Conservation (phyloP, 2,329 filamentous ascomycete genomes). For the Onygena corvina region DNA sequence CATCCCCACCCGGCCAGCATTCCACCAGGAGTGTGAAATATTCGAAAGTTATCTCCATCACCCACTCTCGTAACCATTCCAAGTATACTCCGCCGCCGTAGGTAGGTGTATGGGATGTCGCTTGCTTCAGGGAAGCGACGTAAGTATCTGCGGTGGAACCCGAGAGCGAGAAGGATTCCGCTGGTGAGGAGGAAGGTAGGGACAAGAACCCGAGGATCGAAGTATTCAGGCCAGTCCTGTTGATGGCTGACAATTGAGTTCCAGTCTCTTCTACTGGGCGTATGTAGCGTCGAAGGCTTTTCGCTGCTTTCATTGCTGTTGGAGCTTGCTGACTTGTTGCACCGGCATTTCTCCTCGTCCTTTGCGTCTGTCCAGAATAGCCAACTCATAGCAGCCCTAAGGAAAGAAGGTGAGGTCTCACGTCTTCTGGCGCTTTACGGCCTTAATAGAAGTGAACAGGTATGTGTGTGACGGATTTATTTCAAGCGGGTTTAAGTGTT, state of each 20-base stretch:
- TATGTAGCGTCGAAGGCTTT: conserved; percentile 7
- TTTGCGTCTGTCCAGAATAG: conserved; percentile 32
- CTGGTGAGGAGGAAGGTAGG: conserved; percentile 30
- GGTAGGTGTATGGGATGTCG: conserved; percentile 62
- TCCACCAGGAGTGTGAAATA: conserved; percentile 93
- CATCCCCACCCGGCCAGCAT: conserved; percentile 82
- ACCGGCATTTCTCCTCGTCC: not conserved
- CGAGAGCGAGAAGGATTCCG: conserved; percentile 26
- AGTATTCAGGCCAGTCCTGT: conserved; percentile 33
- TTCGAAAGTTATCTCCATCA: conserved; percentile 88
- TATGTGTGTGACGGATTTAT: too few species aligned
- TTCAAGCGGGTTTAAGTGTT: too few species aligned
- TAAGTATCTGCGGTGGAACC: conserved; percentile 46
- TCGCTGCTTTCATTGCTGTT: not conserved
- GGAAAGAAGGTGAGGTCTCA: not conserved
- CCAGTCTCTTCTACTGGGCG: conserved; percentile 26
- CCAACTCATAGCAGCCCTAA: conserved; percentile 34
- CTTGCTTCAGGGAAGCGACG: conserved; percentile 69
- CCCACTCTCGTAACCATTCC: conserved; percentile 87
- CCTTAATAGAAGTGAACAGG: too few species aligned
- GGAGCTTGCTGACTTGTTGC: not conserved
- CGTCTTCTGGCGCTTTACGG: too few species aligned
- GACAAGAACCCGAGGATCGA: conserved; percentile 27
- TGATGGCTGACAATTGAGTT: conserved; percentile 32
- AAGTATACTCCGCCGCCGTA: conserved; percentile 63